Percentiles rank a stretch among this genome's conserved stretches.
Conservation (phyloP, 1,284 basidiomycete genomes). For the Takashimella koratensis region DNA sequence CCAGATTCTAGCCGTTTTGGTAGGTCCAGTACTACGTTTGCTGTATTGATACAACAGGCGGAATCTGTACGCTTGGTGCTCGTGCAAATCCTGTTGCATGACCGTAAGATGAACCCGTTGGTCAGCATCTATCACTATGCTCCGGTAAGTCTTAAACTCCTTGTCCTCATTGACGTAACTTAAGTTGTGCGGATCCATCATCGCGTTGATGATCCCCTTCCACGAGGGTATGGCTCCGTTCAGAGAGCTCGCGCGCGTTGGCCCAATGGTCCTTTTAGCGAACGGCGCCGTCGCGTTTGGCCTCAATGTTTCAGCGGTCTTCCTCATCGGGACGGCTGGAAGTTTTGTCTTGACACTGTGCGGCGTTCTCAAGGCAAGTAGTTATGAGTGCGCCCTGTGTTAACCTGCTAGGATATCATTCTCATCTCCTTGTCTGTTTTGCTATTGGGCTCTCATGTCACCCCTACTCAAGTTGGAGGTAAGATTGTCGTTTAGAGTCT, state of each 20-base stretch:
- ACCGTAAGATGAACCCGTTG: constrained; percentile 19
- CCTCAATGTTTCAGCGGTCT: constrained; percentile 84
- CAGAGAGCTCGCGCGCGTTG: constrained; percentile 63
- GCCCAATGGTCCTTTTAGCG: constrained; percentile 66
- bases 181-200: constrained; percentile 51
- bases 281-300: constrained; percentile 87
- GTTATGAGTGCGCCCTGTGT: background rate
- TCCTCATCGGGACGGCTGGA: constrained; percentile 80
- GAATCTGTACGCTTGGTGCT: constrained; percentile 67
- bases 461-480: background rate
- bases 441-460: background rate
- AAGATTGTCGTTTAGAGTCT: background rate
- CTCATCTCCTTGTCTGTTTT: background rate
- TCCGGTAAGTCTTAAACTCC: constrained; percentile 28
- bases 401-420: constrained; percentile 6
- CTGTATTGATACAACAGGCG: no score
- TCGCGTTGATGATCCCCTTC: constrained; percentile 75
- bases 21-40: no score
- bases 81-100: constrained; percentile 61
- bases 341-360: constrained; percentile 87
- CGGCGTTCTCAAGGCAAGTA: constrained; percentile 79
- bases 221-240: constrained; percentile 88
- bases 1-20: constrained; percentile 68
- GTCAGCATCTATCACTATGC: constrained; percentile 25
- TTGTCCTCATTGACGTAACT: background rate